A percentile compares a stretch with the other conserved stretches of the same genome.
phyloP scores from a whole-genome alignment of 768 basidiomycete species.

The Tulasnella sp. region DNA sequence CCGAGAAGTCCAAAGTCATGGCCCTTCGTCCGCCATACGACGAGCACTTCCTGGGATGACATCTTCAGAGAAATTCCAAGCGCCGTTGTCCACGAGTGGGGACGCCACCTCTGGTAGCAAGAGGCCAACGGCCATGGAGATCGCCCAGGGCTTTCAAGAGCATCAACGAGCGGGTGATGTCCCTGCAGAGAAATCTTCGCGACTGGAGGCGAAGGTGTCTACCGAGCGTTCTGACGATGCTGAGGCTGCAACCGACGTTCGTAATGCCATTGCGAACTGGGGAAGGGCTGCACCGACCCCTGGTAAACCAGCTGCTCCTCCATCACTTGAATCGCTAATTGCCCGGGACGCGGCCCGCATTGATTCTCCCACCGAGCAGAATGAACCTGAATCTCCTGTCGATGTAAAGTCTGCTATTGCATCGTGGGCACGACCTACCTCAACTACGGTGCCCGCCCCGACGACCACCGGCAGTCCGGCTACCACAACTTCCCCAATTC shows the following conservation, averaged over 20 bases:
- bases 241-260: slow-evolving; percentile 18
- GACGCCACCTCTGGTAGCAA: background rate
- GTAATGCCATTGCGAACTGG: slow-evolving; percentile 17
- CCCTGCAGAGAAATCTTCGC: slow-evolving; percentile 11
- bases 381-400: background rate
- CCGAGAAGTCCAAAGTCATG: background rate
- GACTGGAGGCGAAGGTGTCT: too few species aligned
- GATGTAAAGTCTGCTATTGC: slow-evolving; percentile 10
- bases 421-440: background rate
- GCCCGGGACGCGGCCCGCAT: background rate
- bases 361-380: background rate
- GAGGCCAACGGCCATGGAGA: slow-evolving; percentile 52
- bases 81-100: background rate
- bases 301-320: background rate
- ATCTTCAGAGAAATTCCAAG: background rate
- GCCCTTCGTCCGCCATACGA: background rate
- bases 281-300: background rate
- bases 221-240: slow-evolving; percentile 2
- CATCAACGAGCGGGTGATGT: slow-evolving; percentile 19
- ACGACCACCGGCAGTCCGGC: too few species aligned
- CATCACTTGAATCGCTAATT: too few species aligned
- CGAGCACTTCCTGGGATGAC: background rate
- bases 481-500: background rate
- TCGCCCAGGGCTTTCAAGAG: slow-evolving; percentile 48
- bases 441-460: background rate